Evolutionary conservation across 306 rosid genomes (phyloP).

Genomic region (Mucuna pruriens): DNA sequence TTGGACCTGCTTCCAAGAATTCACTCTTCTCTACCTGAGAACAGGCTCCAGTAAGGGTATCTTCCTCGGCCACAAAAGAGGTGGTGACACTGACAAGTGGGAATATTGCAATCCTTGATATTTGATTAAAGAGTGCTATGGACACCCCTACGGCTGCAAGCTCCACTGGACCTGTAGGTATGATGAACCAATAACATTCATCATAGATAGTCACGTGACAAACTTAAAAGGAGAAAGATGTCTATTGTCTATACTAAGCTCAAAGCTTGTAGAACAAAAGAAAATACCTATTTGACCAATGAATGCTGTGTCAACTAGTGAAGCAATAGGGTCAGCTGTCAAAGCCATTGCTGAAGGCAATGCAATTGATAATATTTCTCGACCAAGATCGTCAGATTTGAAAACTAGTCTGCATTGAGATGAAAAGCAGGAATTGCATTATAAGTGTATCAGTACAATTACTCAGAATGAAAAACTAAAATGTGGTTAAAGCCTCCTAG

Average conservation of each 20-base stretch:
- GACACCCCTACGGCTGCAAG: conserved; percentile 92
- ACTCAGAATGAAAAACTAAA: conserved; percentile 2
- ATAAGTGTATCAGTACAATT: not conserved
- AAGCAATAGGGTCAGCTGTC: conserved; percentile 83
- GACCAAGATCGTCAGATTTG: conserved; percentile 57
- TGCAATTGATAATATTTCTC: conserved; percentile 70
- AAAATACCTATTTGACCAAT: conserved; percentile 75
- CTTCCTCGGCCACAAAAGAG: conserved; percentile 92
- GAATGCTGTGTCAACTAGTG: conserved; percentile 82
- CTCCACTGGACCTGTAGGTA: conserved; percentile 68
- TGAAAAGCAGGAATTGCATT: not conserved
- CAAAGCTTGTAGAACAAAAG: not conserved
- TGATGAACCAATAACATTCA: conserved; percentile 1
- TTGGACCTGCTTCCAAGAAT: conserved; percentile 43
- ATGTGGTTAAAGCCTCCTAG: conserved; percentile 1
- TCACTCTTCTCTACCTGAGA: conserved; percentile 40
- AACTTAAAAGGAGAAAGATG: not conserved
- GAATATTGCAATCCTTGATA: conserved; percentile 78
- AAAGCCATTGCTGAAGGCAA: conserved; percentile 79
- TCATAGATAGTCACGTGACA: not conserved
- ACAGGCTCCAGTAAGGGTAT: conserved; percentile 44
- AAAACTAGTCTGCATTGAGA: conserved; percentile 31
- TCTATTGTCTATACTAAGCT: not conserved
- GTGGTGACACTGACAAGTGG: conserved; percentile 91
- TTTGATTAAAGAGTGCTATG: conserved; percentile 81